phyloP scores from a whole-genome alignment of 2,329 filamentous ascomycete species.

The Penicillium sp. region DNA sequence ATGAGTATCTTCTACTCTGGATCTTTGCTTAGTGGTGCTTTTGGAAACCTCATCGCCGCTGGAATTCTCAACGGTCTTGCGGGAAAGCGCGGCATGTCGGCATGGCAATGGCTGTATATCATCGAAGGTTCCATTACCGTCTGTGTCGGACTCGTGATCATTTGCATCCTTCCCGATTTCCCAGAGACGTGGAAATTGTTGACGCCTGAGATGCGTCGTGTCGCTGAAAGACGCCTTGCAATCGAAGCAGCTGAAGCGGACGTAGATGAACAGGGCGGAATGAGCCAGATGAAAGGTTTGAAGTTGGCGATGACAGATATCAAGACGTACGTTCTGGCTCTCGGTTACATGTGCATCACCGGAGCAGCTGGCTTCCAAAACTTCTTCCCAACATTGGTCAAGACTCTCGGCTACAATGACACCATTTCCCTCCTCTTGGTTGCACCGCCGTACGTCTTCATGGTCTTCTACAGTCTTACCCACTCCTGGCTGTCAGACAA shows the following conservation, averaged over 20 bases:
- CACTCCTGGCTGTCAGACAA: constrained; percentile 50
- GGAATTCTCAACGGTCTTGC: constrained; percentile 48
- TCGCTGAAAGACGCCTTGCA: constrained; percentile 51
- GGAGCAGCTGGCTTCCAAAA: constrained; percentile 54
- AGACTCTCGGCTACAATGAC: constrained; percentile 45
- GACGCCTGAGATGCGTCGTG: constrained; percentile 45
- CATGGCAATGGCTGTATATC: constrained; percentile 47
- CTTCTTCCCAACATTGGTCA: constrained; percentile 56
- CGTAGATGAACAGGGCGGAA: constrained; percentile 48
- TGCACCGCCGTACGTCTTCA: constrained; percentile 56
- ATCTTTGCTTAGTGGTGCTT: constrained; percentile 51
- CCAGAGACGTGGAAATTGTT: constrained; percentile 48
- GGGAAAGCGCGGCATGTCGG: constrained; percentile 34
- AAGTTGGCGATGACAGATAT: constrained; percentile 54
- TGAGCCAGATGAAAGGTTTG: constrained; percentile 50
- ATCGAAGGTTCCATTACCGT: constrained; percentile 41
- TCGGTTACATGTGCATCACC: constrained; percentile 52
- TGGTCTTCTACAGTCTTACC: constrained; percentile 50
- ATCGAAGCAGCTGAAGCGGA: constrained; percentile 53
- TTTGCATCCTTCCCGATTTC: constrained; percentile 42
- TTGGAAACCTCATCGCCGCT: constrained; percentile 55
- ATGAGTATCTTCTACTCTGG: constrained; percentile 55
- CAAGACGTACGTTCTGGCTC: constrained; percentile 48
- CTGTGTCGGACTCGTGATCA: constrained; percentile 35
- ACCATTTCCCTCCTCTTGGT: constrained; percentile 54